Base-by-base conservation (phyloP, 805 yeast species). In the Aciculoconidium aculeatum region DNA sequence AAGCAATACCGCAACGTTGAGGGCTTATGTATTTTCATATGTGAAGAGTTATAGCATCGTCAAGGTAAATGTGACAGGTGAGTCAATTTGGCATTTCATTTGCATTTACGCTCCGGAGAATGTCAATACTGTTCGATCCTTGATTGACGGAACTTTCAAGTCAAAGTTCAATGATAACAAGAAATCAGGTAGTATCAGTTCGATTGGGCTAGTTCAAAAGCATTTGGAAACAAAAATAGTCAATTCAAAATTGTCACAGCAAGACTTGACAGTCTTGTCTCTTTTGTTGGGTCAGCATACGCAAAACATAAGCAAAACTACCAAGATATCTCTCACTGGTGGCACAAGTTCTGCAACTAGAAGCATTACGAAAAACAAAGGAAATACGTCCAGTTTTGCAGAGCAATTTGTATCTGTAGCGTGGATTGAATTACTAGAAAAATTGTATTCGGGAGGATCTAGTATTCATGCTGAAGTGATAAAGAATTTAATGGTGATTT, bases 341-440 rank as follows among this genome's bases (percentile, higher is more conserved):
- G 34, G 34, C 3, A 36, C 35, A 4, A 37, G 37, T 6, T 42
- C 40, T 6, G 38, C 32, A 19, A 42, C 36, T 17, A 46, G 40
- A 5, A 34, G 19, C 19, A 40, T 32, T 14, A 49, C 43, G n/a
- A 37, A 53, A 17, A 49, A 42, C 30, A 53, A 50, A 27, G 53
- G 47, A 25, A 36, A 31, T 23, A 45, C 38, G 23, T 43, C 60
- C 0, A 41, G 36, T 2, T 77, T 80, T 49, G 66, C 75, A 2
- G 80, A 72, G 32, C 46, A 42, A 12, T 82, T 80, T 50, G 72
- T 79, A 2, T 60, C 60, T 12, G 43, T 55, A 1, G 54, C 61
- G 7, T 81, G 87, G 87, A 51, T 78, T 11, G 78, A 74, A 39
- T 48, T 53, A 9, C 44, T 82, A 23, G 90, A 81, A 41, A 61